Percentiles rank a stretch among this genome's conserved stretches.
These are phyloP conservation scores for Elsinoe australis DNA, from an alignment of 2,329 filamentous ascomycete species.

Conservation along the genomic window DNA sequence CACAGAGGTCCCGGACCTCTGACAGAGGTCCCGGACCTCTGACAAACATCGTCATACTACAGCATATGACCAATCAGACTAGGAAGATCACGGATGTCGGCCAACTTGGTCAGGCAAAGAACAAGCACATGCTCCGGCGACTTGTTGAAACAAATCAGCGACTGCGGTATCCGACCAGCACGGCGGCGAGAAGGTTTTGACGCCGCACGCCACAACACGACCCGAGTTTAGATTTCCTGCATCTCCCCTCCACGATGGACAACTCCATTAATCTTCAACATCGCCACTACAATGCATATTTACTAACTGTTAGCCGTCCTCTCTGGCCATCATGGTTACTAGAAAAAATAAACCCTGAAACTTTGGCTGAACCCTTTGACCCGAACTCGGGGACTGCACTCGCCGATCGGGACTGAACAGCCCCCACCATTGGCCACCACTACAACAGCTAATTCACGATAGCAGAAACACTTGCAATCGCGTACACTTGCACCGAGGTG, in stretches of 20 bases:
- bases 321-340: no score
- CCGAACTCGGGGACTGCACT: conserved; percentile 10
- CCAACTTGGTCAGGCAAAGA: background rate
- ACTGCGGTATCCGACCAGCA: conserved; percentile 1
- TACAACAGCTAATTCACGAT: background rate
- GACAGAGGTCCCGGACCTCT: background rate
- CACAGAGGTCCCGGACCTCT: no score
- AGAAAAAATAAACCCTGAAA: no score
- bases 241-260: background rate
- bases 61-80: background rate
- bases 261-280: background rate
- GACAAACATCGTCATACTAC: background rate
- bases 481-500: conserved; percentile 7
- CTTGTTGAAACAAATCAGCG: background rate
- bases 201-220: no score
- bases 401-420: background rate
- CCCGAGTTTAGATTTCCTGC: no score
- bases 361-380: background rate
- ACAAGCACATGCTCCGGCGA: conserved; percentile 8
- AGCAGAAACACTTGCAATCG: conserved; percentile 8
- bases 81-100: conserved; percentile 8
- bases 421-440: conserved; percentile 8
- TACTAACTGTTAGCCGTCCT: no score
- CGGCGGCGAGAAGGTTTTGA: no score
- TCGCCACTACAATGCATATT: no score